These are phyloP conservation scores for Fraxinus xanthoxyloides DNA, from an alignment of 305 asterid species.

Conservation along the genomic window DNA sequence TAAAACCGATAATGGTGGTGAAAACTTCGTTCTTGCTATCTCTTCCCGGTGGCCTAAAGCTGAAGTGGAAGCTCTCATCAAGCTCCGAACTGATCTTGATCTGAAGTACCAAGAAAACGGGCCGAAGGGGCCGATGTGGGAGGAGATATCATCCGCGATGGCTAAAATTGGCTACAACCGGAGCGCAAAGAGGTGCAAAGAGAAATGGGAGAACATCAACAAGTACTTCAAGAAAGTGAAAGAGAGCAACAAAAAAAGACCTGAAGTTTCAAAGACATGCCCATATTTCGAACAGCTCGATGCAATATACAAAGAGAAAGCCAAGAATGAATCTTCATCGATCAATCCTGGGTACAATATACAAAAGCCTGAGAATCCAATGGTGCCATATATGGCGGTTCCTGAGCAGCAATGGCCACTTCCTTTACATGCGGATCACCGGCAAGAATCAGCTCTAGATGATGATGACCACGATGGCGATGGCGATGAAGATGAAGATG, in stretches of 20 bases:
- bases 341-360: background rate
- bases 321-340: constrained; percentile 18
- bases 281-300: constrained; percentile 72
- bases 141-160: constrained; percentile 69
- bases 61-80: constrained; percentile 59
- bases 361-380: constrained; percentile 19
- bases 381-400: constrained; percentile 43
- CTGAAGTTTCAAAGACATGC: constrained; percentile 78
- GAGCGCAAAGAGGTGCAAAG: constrained; percentile 77
- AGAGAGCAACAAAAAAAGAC: constrained; percentile 70
- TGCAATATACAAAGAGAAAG: constrained; percentile 50
- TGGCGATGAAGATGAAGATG: constrained; percentile 20
- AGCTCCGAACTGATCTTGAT: constrained; percentile 55
- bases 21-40: constrained; percentile 18
- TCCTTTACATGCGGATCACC: constrained; percentile 5
- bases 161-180: constrained; percentile 55
- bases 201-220: constrained; percentile 90
- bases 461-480: constrained; percentile 32
- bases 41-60: constrained; percentile 79
- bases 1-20: constrained; percentile 32
- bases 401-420: constrained; percentile 46
- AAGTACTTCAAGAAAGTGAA: constrained; percentile 83
- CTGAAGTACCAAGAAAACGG: constrained; percentile 58
- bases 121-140: constrained; percentile 82
- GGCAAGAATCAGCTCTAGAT: constrained; percentile 9